Conservation (phyloP, 2,329 filamentous ascomycete species). For the Phoma herbarum region DNA sequence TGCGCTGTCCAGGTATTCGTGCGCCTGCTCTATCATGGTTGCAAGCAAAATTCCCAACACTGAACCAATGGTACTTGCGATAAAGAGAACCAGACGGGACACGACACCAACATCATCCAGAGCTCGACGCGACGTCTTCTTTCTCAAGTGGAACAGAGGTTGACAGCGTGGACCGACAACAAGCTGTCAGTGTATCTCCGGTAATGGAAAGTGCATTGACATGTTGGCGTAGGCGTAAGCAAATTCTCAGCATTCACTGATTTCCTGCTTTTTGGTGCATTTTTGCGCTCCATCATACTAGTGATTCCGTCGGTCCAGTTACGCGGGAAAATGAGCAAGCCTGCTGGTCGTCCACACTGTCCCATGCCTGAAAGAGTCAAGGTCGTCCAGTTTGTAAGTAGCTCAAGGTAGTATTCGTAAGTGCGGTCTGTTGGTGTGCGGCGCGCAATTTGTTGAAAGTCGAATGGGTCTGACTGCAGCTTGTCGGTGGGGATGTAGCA, state of each 20-base stretch:
- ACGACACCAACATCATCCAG: neutral
- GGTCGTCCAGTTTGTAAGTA: conserved; percentile 13
- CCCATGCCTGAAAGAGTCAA: conserved; percentile 17
- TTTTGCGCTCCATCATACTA: conserved; percentile 8
- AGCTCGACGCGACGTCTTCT: neutral
- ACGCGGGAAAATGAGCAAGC: conserved; percentile 19
- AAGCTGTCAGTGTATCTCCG: conserved; percentile 2
- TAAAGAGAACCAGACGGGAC: neutral
- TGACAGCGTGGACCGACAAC: neutral
- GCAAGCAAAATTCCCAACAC: neutral
- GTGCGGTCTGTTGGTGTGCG: conserved; percentile 8
- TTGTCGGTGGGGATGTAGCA: conserved; percentile 20
- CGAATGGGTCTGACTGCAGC: conserved; percentile 16
- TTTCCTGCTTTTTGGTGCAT: conserved; percentile 20
- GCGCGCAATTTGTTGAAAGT: conserved; percentile 10
- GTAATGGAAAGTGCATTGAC: conserved; percentile 8
- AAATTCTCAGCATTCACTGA: conserved; percentile 1
- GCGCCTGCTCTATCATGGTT: neutral
- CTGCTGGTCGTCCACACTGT: conserved; percentile 10
- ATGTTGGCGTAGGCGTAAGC: conserved; percentile 5
- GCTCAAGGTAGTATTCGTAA: neutral
- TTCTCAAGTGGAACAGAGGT: neutral
- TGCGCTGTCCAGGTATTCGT: neutral
- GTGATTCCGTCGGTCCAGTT: conserved; percentile 18
- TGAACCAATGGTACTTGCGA: neutral